Evolutionary conservation across 352 stramenopile species (phyloP), one percentile per base, ranked within the genome.

Genomic region (Blastocystis sp.): DNA sequence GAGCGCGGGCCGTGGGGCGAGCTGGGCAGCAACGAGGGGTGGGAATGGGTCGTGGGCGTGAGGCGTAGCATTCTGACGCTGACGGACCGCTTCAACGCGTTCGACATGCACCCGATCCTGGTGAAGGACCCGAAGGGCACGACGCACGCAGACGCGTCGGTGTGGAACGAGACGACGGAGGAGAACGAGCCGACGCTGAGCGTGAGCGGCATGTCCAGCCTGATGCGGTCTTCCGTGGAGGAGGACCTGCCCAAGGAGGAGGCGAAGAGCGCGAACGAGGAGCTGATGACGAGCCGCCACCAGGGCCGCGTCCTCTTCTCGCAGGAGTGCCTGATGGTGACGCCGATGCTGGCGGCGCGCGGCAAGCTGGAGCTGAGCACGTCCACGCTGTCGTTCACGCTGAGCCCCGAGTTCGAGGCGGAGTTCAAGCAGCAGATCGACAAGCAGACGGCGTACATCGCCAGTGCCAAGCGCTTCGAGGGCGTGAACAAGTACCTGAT

Each of bases 361-460:
- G 74, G 74, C 28, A 66, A 84, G 61, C n/a, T 84, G 52, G 74
- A 84, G 61, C 40, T 84, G 57, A 84, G 19, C n/a, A 40, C 52
- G 61, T 59, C 52, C 28, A 84, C 57, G 11, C 74, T 84, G 1
- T 69, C 57, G n/a, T 84, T 84, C 60, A 84, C 74, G 11, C n/a
- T 84, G 24, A 84, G 42, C 48, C 74, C 74, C 54, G 74, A 84
- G 38, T 84, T 84, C 48, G 74, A 84, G 61, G 45, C 45, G 1
- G 48, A 84, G 38, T 84, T 84, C 74, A 84, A 84, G 24, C 52
- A 84, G 61, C 74, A 84, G 48, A 54, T 84, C 38, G 74, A 62
- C 9, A 84, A 84, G 54, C 74, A 84, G 61, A 40, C 57, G 21
- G 74, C 74, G 19, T 69, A 84, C 42, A 28, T 61, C 34, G 24